Base-by-base conservation (phyloP, 1,139 yeast species). In the Yamadazyma dushanensis region DNA sequence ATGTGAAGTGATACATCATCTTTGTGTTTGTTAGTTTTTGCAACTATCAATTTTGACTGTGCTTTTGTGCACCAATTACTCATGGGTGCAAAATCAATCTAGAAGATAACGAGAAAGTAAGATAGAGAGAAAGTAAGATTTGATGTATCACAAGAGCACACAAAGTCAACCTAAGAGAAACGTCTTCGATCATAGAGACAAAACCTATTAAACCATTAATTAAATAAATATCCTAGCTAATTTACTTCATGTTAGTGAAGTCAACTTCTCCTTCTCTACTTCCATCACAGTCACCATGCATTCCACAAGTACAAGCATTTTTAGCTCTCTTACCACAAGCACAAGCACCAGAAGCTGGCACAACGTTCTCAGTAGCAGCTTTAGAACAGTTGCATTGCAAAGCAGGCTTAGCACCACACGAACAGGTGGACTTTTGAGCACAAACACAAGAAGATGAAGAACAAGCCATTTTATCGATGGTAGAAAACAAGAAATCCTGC, bases 341-440 rank as follows among this genome's bases (percentile, higher is more conserved):
- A 53, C 77, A 71, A 22, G 76, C 70, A 14, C 46, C 46, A 26
- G 63, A 43, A 26, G 60, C 42, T 22, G 75, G 76, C 26, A 48
- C 54, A 35, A 56, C 68, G 44, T 70, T 71, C 53, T 71, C 76
- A 36, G 45, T 47, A 16, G 63, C 45, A 32, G 76, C 72, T 51
- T 63, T 70, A 27, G 60, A 59, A 49, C 77, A 71, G 51, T 53
- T 59, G 45, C 77, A 71, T 41, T 68, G 50, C 50, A 69, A 61
- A 35, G 76, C 76, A 26, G 76, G 73, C 46, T 61, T 57, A 40
- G 66, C 64, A 18, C 77, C 77, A 59, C 77, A 71, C 14, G 76
- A 69, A 48, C 77, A 71, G 43, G 74, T 69, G 45, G 77, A 67
- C 47, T 69, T 68, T 41, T 66, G 51, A 45, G 77, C 76, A 52